phyloP scores from a whole-genome alignment of 2,329 filamentous ascomycete genomes.

The Fusarium poae region DNA sequence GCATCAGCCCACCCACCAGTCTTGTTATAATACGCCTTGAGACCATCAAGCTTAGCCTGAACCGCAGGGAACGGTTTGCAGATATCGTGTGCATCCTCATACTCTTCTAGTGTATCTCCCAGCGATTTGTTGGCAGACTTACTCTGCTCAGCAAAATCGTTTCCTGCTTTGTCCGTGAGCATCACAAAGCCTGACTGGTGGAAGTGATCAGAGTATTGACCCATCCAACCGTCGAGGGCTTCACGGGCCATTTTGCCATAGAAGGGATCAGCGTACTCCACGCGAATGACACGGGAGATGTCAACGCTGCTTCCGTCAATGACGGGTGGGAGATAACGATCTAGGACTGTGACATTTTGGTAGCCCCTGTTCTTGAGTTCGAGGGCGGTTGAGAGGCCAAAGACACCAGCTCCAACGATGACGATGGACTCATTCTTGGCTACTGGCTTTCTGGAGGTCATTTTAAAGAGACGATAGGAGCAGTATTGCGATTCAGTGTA shows the following conservation, averaged over 20 bases:
- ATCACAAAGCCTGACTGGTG: slow-evolving; percentile 53
- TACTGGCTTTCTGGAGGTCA: slow-evolving; percentile 38
- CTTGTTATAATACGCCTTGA: slow-evolving; percentile 49
- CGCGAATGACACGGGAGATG: slow-evolving; percentile 57
- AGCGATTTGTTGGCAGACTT: slow-evolving; percentile 29
- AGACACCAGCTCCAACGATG: slow-evolving; percentile 62
- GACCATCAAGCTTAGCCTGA: slow-evolving; percentile 41
- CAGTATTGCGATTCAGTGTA: neutral
- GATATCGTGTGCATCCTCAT: slow-evolving; percentile 45
- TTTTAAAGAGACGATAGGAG: neutral
- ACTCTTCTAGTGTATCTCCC: slow-evolving; percentile 41
- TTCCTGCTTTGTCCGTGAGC: slow-evolving; percentile 38
- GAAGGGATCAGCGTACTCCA: slow-evolving; percentile 73
- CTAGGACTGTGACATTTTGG: slow-evolving; percentile 61
- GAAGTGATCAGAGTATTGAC: slow-evolving; percentile 50
- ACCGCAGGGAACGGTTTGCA: slow-evolving; percentile 34
- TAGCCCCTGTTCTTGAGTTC: slow-evolving; percentile 60
- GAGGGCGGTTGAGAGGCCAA: slow-evolving; percentile 64
- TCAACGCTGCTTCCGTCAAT: slow-evolving; percentile 58
- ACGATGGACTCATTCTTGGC: slow-evolving; percentile 49
- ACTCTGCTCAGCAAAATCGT: slow-evolving; percentile 43
- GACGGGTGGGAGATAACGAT: slow-evolving; percentile 56
- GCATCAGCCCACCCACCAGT: slow-evolving; percentile 54
- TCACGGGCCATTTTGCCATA: slow-evolving; percentile 70
- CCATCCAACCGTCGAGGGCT: slow-evolving; percentile 47